Percentiles rank a stretch among this genome's conserved stretches.
Evolutionary conservation across 306 rosid species (phyloP).

Genomic region (Fagus sylvatica): DNA sequence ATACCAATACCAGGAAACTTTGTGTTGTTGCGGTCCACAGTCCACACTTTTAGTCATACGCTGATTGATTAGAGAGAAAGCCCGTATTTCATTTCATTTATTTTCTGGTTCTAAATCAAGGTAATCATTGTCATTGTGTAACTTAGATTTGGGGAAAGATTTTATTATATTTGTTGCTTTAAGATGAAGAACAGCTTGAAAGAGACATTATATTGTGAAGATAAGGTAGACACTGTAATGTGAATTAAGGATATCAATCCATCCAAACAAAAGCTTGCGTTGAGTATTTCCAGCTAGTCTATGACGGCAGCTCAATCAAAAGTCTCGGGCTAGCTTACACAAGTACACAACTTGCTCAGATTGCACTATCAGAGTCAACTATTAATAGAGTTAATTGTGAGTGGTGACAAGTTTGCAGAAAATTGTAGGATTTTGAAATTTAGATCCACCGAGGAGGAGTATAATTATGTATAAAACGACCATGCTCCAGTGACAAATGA

Average conservation of each 20-base stretch:
- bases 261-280: not conserved
- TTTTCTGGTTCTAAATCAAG: too few species aligned
- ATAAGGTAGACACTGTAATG: not conserved
- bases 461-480: too few species aligned
- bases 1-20: too few species aligned
- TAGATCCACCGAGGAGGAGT: too few species aligned
- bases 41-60: too few species aligned
- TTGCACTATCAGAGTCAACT: not conserved
- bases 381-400: not conserved
- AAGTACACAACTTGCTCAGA: not conserved
- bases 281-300: not conserved
- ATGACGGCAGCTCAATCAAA: too few species aligned
- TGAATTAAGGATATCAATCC: not conserved
- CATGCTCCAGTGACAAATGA: too few species aligned
- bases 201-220: not conserved
- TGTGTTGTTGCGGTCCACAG: too few species aligned
- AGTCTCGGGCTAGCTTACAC: not conserved
- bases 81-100: too few species aligned
- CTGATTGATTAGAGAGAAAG: too few species aligned
- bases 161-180: not conserved
- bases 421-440: too few species aligned
- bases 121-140: too few species aligned
- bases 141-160: not conserved
- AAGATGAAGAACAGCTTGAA: not conserved
- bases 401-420: not conserved